A percentile compares a stretch with the other conserved stretches of the same genome.
These are phyloP conservation scores for Basipetospora sp. DNA, from an alignment of 2,329 filamentous ascomycete species.

Conservation along the genomic window DNA sequence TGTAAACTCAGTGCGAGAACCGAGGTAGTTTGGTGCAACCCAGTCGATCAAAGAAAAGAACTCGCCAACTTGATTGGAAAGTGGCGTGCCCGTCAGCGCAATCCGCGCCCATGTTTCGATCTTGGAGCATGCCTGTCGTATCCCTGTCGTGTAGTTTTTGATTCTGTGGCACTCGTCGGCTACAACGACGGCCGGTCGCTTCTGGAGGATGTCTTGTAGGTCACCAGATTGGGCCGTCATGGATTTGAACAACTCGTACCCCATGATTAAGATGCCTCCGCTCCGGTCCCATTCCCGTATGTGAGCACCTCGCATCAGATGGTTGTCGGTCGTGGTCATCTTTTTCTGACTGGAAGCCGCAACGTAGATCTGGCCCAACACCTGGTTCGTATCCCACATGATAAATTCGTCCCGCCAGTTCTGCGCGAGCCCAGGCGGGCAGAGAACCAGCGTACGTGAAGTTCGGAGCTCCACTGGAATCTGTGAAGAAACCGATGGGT, in stretches of 20 bases:
- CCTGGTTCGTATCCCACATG: slow-evolving; percentile 46
- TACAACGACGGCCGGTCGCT: slow-evolving; percentile 57
- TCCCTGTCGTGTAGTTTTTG: slow-evolving; percentile 47
- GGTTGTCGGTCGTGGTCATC: not conserved
- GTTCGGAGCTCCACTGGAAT: slow-evolving; percentile 50
- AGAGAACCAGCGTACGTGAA: slow-evolving; percentile 57
- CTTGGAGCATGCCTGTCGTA: slow-evolving; percentile 36
- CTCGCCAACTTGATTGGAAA: slow-evolving; percentile 71
- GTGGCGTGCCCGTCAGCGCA: slow-evolving; percentile 72
- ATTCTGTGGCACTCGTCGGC: slow-evolving; percentile 74
- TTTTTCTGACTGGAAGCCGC: slow-evolving; percentile 1
- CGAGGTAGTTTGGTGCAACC: slow-evolving; percentile 68
- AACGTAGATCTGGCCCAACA: slow-evolving; percentile 40
- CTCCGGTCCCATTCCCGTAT: slow-evolving; percentile 38
- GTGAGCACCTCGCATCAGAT: not conserved
- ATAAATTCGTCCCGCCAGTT: slow-evolving; percentile 74
- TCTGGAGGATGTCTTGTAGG: slow-evolving; percentile 32
- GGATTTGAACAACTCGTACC: slow-evolving; percentile 50
- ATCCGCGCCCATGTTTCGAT: slow-evolving; percentile 60
- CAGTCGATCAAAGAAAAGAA: slow-evolving; percentile 82
- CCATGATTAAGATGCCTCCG: slow-evolving; percentile 63
- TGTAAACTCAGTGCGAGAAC: slow-evolving; percentile 54
- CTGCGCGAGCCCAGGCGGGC: slow-evolving; percentile 57
- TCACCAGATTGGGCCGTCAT: slow-evolving; percentile 17
- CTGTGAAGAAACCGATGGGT: slow-evolving; percentile 44